These are phyloP conservation scores for Alternaria solani DNA, from an alignment of 2,329 filamentous ascomycete species.

Conservation along the genomic window DNA sequence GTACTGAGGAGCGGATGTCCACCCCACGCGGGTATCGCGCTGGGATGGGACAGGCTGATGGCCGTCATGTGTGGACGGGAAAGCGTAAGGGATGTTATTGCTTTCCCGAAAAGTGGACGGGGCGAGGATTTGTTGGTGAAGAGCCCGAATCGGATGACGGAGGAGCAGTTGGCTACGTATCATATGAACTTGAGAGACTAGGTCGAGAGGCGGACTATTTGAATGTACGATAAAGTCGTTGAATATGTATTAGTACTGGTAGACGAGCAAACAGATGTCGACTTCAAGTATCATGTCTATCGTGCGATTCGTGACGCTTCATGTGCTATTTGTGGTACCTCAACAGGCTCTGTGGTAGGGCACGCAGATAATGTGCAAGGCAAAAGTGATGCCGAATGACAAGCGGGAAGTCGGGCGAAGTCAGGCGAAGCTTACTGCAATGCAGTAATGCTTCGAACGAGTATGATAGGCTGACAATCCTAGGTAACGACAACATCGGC, in stretches of 20 bases:
- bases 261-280: neutral
- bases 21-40: constrained; percentile 90
- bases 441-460: neutral
- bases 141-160: constrained; percentile 74
- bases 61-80: constrained; percentile 79
- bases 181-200: constrained; percentile 55
- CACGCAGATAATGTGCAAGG: fast-evolving
- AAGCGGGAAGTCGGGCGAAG: too few relatives aligned
- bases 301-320: too few relatives aligned
- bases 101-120: constrained; percentile 92
- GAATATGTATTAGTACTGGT: neutral
- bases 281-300: neutral
- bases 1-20: constrained; percentile 87
- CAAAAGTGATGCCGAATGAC: too few relatives aligned
- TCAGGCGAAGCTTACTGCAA: neutral
- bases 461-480: neutral
- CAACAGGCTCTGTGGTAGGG: neutral
- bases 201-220: neutral
- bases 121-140: constrained; percentile 86
- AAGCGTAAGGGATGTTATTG: constrained; percentile 91
- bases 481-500: neutral
- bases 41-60: constrained; percentile 89
- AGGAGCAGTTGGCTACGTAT: constrained; percentile 67
- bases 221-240: neutral
- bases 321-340: neutral